Percentiles rank a stretch among this genome's conserved stretches.
Conservation (phyloP, 768 basidiomycete species). For the Cantharellus anzutake region DNA sequence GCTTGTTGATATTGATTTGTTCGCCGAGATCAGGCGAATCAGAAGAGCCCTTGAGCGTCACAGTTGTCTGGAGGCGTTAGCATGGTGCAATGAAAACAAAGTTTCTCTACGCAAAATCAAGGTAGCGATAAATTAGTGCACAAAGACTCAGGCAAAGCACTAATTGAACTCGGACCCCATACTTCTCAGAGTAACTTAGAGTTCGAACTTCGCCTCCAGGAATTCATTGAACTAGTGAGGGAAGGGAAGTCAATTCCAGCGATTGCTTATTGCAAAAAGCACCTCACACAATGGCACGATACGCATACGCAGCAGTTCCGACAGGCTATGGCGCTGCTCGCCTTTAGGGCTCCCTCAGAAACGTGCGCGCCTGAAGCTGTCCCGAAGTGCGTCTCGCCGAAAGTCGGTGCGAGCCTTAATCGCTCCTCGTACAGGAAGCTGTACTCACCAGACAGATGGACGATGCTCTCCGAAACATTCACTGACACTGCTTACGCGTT, state of each 20-base stretch:
- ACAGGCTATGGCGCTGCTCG: constrained; percentile 58
- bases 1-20: constrained; percentile 80
- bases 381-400: background rate
- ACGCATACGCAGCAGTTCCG: constrained; percentile 63
- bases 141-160: background rate
- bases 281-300: constrained; percentile 65
- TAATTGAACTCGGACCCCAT: constrained; percentile 5
- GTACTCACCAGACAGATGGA: constrained; percentile 71
- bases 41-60: constrained; percentile 57
- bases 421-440: constrained; percentile 33
- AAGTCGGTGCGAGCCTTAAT: background rate
- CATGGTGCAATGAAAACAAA: constrained; percentile 96
- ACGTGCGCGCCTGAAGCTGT: constrained; percentile 8
- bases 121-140: constrained; percentile 21
- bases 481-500: constrained; percentile 71
- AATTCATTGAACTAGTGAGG: constrained; percentile 84
- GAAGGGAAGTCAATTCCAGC: constrained; percentile 47
- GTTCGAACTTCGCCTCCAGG: constrained; percentile 88
- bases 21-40: constrained; percentile 74
- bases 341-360: constrained; percentile 23
- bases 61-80: constrained; percentile 74
- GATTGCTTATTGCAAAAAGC: constrained; percentile 65
- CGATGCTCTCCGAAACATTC: constrained; percentile 52
- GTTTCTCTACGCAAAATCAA: constrained; percentile 80
- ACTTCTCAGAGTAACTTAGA: constrained; percentile 66